Percentiles rank a stretch among this genome's conserved stretches.
Conservation (phyloP, 371 early-diverging fungal genomes). For the Smittium culicis region DNA sequence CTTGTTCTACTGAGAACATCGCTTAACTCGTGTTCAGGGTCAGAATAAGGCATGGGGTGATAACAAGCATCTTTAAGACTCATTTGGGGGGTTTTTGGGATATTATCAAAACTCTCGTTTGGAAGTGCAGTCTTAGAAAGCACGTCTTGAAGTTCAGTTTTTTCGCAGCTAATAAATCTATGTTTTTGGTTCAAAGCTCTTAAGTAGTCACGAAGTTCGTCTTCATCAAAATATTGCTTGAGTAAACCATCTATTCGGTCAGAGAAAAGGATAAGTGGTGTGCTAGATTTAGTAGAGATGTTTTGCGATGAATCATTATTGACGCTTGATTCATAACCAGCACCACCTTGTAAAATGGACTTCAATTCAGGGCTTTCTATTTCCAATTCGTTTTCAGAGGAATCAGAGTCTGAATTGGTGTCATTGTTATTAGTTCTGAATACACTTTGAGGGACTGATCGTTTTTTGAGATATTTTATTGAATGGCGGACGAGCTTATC, state of each 20-base stretch:
- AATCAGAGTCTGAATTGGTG: not conserved
- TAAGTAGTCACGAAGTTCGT: conserved; percentile 7
- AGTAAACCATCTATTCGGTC: conserved; percentile 9
- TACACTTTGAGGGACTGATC: not conserved
- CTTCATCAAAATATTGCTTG: conserved; percentile 8
- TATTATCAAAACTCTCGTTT: not conserved
- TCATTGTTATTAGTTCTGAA: too few relatives aligned
- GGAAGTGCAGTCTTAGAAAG: not conserved
- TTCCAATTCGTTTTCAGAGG: not conserved
- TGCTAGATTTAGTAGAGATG: not conserved
- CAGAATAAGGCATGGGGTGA: not conserved
- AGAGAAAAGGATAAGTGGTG: not conserved
- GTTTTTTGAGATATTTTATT: not conserved
- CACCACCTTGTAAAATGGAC: not conserved
- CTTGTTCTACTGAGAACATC: conserved; percentile 4
- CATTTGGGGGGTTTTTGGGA: not conserved
- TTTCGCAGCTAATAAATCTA: conserved; percentile 8
- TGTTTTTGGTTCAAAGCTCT: conserved; percentile 10
- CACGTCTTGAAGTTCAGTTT: not conserved
- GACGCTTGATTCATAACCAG: not conserved
- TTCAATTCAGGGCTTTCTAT: not conserved
- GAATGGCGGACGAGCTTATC: not conserved
- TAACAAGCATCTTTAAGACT: not conserved
- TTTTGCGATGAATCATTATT: not conserved
- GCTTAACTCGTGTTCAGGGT: not conserved